Base-by-base conservation (phyloP, 345 rosid genomes). In the Combretum micranthum region DNA sequence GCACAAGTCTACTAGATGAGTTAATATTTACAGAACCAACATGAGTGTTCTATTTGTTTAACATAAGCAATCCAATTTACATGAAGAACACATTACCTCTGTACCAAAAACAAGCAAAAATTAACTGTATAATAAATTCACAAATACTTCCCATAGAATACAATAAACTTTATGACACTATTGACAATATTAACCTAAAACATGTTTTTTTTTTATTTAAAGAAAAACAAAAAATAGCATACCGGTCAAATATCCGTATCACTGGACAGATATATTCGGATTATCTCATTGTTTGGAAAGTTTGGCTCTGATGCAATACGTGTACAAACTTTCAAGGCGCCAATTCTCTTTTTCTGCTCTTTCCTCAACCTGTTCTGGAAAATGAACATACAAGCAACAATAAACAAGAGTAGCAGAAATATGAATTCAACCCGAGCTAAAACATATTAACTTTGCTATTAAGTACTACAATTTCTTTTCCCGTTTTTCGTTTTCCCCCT, bases 261-360 rank as follows among this genome's bases (percentile, higher is more conserved):
- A 53, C 68, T 59, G 56, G 83, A 69, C 74, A 83, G 60, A 74
- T 87, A 89, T 69, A 93, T 79, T 62, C 64, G 71, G 59, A 83
- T 75, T 59, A 93, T 89, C 74, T 79, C 75, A 20, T 62, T 56
- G 53, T 87, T 87, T 55, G 99, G 96, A 51, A 87, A 89, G 2
- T 79, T 75, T 63, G 79, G 71, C 68, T 61, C 72, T 60, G 22
- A 37, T 3, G 79, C 61, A 54, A 93, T 89, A 83, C 77, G 87
- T 62, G 66, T 71, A 65, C 94, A 83, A 52, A 93, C 82, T 77
- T 77, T 89, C 60, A 73, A n/a, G 55, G 75, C 72, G 75, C 97
- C 94, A 89, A 47, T 70, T 71, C 65, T 72, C 83, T 75, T 85
- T 77, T 71, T 73, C 64, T 69, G 75, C 73, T 87, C 82, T 73